phyloP scores from a whole-genome alignment of 2,329 filamentous ascomycete species.

The Epichloe elymi region DNA sequence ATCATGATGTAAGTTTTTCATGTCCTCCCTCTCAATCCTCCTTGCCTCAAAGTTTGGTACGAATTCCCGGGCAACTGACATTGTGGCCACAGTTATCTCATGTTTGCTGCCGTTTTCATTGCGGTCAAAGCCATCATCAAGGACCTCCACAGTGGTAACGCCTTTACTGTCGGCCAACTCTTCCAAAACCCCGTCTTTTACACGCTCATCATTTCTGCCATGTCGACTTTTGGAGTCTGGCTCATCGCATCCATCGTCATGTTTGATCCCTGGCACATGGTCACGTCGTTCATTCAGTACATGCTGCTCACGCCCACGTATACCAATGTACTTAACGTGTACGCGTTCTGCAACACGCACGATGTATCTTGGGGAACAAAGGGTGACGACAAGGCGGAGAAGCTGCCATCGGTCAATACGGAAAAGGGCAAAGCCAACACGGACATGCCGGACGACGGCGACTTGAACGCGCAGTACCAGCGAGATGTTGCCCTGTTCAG shows the following conservation, averaged over 20 bases:
- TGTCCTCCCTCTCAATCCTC: background rate
- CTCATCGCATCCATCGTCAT: constrained; percentile 83
- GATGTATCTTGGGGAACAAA: constrained; percentile 98
- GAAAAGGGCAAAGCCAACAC: constrained; percentile 88
- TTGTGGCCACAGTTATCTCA: constrained; percentile 50
- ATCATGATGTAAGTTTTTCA: constrained; percentile 68
- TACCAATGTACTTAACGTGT: constrained; percentile 97
- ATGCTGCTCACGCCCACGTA: constrained; percentile 90
- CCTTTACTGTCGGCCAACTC: constrained; percentile 58
- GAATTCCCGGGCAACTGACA: background rate
- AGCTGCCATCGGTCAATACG: constrained; percentile 74
- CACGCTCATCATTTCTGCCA: constrained; percentile 81
- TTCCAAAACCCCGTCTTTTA: constrained; percentile 86
- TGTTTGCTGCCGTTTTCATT: constrained; percentile 92
- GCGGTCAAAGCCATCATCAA: constrained; percentile 73
- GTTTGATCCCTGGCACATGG: constrained; percentile 98
- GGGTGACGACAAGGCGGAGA: constrained; percentile 90
- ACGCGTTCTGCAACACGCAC: constrained; percentile 97
- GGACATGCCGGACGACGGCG: constrained; percentile 86
- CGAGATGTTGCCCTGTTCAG: constrained; percentile 64
- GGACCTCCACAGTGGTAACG: constrained; percentile 45
- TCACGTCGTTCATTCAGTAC: constrained; percentile 92
- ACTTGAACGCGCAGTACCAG: constrained; percentile 92
- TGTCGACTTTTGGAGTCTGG: constrained; percentile 89
- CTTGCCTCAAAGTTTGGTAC: background rate